Percentiles rank a stretch among this genome's conserved stretches.
Evolutionary conservation across 2,329 filamentous ascomycete species (phyloP).

Genomic region (Rhynchosporium agropyri): DNA sequence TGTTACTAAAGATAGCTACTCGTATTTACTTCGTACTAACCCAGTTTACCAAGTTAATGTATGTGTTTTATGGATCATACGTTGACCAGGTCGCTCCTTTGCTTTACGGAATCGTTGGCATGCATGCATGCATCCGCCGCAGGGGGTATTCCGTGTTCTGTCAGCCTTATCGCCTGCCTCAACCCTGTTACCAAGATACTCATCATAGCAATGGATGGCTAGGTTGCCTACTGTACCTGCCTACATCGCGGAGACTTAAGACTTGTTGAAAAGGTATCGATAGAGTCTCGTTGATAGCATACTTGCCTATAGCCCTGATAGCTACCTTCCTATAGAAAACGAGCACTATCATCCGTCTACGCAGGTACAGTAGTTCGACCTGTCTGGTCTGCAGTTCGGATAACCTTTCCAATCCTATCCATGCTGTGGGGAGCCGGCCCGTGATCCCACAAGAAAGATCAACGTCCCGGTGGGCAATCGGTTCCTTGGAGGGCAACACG

Average conservation of each 20-base stretch:
- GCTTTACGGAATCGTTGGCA: no score
- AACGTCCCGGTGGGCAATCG: neutral
- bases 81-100: no score
- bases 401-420: neutral
- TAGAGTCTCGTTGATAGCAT: neutral
- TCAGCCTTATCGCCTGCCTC: no score
- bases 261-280: neutral
- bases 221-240: no score
- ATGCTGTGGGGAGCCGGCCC: slow-evolving; percentile 6
- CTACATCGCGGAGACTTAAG: neutral
- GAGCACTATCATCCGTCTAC: slow-evolving; percentile 9
- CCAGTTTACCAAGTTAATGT: no score
- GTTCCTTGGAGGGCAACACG: neutral
- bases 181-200: no score
- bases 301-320: neutral
- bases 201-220: no score
- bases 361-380: neutral
- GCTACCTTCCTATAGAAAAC: neutral
- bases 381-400: slow-evolving; percentile 9
- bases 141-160: no score
- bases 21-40: no score
- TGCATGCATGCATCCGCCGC: no score
- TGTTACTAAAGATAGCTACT: no score
- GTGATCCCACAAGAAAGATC: neutral
- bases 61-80: no score